phyloP scores from a whole-genome alignment of 768 basidiomycete genomes.

The Calocybe cyanea region DNA sequence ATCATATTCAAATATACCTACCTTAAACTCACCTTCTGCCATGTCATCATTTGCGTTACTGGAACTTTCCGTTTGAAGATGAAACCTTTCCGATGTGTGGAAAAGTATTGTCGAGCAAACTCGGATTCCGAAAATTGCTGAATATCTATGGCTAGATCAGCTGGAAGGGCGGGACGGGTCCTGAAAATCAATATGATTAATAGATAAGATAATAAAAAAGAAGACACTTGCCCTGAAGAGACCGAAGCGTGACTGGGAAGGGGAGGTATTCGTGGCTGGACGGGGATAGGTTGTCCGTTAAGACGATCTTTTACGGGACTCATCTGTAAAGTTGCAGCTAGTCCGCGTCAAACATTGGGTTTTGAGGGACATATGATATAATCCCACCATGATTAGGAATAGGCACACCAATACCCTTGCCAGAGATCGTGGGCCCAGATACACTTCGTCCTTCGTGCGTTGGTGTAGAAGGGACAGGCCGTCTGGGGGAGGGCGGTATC shows the following conservation, averaged over 20 bases:
- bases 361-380: neutral
- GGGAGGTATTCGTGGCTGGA: slow-evolving; percentile 37
- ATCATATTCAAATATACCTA: no score
- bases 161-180: slow-evolving; percentile 60
- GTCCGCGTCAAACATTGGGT: slow-evolving; percentile 9
- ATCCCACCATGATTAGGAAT: slow-evolving; percentile 65
- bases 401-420: slow-evolving; percentile 66
- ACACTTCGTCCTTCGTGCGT: slow-evolving; percentile 27
- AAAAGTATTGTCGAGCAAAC: slow-evolving; percentile 85
- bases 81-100: slow-evolving; percentile 85
- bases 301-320: slow-evolving; percentile 70
- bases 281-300: slow-evolving; percentile 58
- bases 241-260: slow-evolving; percentile 26
- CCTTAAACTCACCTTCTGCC: slow-evolving; percentile 65
- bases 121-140: slow-evolving; percentile 84
- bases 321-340: slow-evolving; percentile 69
- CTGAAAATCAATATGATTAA: slow-evolving; percentile 8
- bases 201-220: slow-evolving; percentile 4
- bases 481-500: slow-evolving; percentile 39
- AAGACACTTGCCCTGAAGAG: slow-evolving; percentile 65
- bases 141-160: slow-evolving; percentile 80
- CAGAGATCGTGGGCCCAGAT: slow-evolving; percentile 45
- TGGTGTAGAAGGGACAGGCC: slow-evolving; percentile 38
- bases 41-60: slow-evolving; percentile 83
- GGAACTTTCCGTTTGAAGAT: slow-evolving; percentile 81